These are phyloP conservation scores for Discostella stelligeroides DNA, from an alignment of 108 stramenopile genomes.

Conservation along the genomic window DNA sequence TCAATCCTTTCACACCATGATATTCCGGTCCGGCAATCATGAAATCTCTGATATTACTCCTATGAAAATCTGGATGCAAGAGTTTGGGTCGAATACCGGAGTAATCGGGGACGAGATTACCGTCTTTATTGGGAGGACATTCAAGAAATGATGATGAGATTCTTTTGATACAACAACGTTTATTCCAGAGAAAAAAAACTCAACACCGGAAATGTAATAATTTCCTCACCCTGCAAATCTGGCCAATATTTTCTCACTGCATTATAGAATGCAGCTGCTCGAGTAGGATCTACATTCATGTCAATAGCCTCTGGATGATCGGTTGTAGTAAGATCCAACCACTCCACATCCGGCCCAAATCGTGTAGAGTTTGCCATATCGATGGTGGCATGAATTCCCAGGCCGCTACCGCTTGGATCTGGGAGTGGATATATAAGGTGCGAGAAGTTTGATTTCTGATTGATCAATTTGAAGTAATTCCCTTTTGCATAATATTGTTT, in stretches of 20 bases:
- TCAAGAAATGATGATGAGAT: too few species aligned
- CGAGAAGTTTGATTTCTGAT: conserved; percentile 62
- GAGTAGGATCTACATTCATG: conserved; percentile 53
- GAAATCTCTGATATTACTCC: conserved; percentile 60
- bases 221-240: conserved; percentile 47
- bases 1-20: conserved; percentile 73
- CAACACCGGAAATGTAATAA: neutral
- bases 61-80: conserved; percentile 55
- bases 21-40: conserved; percentile 49
- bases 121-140: neutral
- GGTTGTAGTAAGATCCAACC: conserved; percentile 51
- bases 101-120: conserved; percentile 69
- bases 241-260: conserved; percentile 84
- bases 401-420: conserved; percentile 64
- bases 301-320: conserved; percentile 59
- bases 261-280: conserved; percentile 62
- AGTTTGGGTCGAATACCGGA: conserved; percentile 85
- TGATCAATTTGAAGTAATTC: conserved; percentile 77
- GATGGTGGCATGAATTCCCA: conserved; percentile 88
- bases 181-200: too few species aligned
- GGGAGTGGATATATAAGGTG: conserved; percentile 85
- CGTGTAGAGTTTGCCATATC: conserved; percentile 65
- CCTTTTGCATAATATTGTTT: conserved; percentile 82
- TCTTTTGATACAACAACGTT: too few species aligned
- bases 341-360: conserved; percentile 89